phyloP scores from a whole-genome alignment of 2,329 filamentous ascomycete species.

The Colletotrichum sp. region DNA sequence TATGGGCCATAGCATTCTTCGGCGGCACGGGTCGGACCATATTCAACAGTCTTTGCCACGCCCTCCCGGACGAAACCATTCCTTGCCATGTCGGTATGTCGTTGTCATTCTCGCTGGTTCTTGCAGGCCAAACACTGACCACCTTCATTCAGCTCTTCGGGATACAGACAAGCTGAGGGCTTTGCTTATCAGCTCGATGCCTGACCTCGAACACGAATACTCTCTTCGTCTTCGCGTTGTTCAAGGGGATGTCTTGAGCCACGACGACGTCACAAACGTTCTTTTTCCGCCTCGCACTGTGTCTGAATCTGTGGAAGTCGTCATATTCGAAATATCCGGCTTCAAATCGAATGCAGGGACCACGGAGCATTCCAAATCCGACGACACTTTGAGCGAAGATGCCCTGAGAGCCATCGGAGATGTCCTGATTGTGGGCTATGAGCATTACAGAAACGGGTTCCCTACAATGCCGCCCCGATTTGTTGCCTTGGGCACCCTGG shows the following conservation, averaged over 20 bases:
- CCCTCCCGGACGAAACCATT: neutral
- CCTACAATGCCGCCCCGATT: neutral
- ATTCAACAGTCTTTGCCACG: neutral
- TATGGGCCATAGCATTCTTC: conserved; percentile 16
- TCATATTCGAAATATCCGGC: neutral
- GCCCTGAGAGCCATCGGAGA: neutral
- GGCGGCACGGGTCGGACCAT: neutral
- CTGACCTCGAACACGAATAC: neutral
- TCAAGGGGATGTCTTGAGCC: neutral
- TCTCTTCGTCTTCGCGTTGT: neutral
- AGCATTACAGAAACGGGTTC: neutral
- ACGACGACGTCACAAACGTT: neutral
- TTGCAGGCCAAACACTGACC: neutral
- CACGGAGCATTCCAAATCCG: neutral
- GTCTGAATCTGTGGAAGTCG: neutral
- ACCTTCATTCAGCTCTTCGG: neutral
- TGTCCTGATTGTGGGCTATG: neutral
- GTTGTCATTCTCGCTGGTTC: neutral
- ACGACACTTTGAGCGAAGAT: neutral
- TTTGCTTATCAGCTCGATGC: neutral
- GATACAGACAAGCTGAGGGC: neutral
- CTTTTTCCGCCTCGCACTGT: neutral
- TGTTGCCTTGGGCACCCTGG: neutral
- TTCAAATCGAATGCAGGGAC: neutral
- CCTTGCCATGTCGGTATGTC: neutral